Base-by-base conservation (phyloP, 352 stramenopile species). In the Hyaloperonospora brassicae region DNA sequence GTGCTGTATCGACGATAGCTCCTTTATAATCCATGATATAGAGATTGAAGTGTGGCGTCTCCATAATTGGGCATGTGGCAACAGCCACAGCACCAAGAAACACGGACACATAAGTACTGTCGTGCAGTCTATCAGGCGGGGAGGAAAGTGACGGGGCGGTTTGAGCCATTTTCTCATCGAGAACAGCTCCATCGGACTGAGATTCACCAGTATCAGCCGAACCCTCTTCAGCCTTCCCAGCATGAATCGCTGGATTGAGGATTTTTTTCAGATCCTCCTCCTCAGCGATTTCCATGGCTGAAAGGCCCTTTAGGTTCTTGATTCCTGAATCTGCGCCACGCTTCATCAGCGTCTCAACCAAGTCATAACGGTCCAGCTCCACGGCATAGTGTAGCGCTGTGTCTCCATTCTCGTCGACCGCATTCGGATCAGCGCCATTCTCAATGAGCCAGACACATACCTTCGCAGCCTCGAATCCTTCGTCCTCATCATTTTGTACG, bases 391-490 rank as follows among this genome's bases (percentile, higher is more conserved):
- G 86, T 10, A 95, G 60, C 13, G 86, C 76, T 9, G 86, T 94
- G 57, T 95, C 86, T 34, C 84, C 86, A 50, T 89, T 87, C 22
- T 72, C 69, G 50, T 94, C 86, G 21, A 74, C 57, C 0, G 84
- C 79, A 46, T 94, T 92, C 43, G 70, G 56, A 27, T 95, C 82
- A 17, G 73, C 79, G 25, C 84, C 86, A 30, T 93, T 91, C 59
- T 94, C 84, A 59, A 93, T 87, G 8, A 94, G 76, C 84, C 84
- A 94, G 17, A 94, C 79, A 34, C 72, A 76, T 7, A 89, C 79
- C 66, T 94, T 94, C 11, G 80, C 82, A 9, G 84, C 84, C 47
- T 92, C 84, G 39, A 94, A 92, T n/a, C 84, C 84, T 66, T 94
- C 84, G 43, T 94, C 84, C 51, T 94, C 84, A 31, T 91, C 79